phyloP scores from a whole-genome alignment of 768 basidiomycete species.

The Kondoa malvinella region DNA sequence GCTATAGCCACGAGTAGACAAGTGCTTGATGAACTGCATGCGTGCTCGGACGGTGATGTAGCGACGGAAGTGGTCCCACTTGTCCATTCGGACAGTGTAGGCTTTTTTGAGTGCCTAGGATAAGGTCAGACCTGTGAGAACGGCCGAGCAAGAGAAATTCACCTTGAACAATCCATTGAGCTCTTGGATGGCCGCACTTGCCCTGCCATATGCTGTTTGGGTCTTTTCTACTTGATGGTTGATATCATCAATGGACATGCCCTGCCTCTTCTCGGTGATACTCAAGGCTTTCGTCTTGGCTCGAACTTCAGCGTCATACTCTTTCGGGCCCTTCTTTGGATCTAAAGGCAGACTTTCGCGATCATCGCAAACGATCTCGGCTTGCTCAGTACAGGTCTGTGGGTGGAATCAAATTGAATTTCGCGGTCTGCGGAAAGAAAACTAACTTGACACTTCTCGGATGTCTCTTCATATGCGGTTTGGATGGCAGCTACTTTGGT shows the following conservation, averaged over 20 bases:
- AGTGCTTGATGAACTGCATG: slow-evolving; percentile 50
- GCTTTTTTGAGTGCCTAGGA: slow-evolving; percentile 51
- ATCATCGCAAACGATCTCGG: slow-evolving; percentile 43
- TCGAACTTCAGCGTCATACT: slow-evolving; percentile 45
- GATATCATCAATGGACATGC: slow-evolving; percentile 62
- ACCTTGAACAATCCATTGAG: slow-evolving; percentile 23
- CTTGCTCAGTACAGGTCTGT: slow-evolving; percentile 52
- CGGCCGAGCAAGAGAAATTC: slow-evolving; percentile 1
- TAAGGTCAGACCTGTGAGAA: not conserved
- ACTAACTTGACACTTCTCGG: slow-evolving; percentile 48
- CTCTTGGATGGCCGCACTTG: slow-evolving; percentile 46
- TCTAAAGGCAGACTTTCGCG: slow-evolving; percentile 32
- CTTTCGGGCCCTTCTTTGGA: not conserved
- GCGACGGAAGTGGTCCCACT: slow-evolving; percentile 74
- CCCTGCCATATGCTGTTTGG: slow-evolving; percentile 44
- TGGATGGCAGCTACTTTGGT: slow-evolving; percentile 37
- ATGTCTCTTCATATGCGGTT: slow-evolving; percentile 38
- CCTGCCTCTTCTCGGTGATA: slow-evolving; percentile 55
- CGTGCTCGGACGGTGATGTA: slow-evolving; percentile 75
- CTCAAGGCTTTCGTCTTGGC: slow-evolving; percentile 49
- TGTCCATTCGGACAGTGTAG: slow-evolving; percentile 45
- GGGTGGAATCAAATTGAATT: not conserved
- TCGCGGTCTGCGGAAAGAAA: not conserved
- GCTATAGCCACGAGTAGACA: slow-evolving; percentile 56
- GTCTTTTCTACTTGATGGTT: slow-evolving; percentile 52